These are phyloP conservation scores for Umbelopsis ramanniana DNA, from an alignment of 192 early-diverging fungal species.

Conservation along the genomic window DNA sequence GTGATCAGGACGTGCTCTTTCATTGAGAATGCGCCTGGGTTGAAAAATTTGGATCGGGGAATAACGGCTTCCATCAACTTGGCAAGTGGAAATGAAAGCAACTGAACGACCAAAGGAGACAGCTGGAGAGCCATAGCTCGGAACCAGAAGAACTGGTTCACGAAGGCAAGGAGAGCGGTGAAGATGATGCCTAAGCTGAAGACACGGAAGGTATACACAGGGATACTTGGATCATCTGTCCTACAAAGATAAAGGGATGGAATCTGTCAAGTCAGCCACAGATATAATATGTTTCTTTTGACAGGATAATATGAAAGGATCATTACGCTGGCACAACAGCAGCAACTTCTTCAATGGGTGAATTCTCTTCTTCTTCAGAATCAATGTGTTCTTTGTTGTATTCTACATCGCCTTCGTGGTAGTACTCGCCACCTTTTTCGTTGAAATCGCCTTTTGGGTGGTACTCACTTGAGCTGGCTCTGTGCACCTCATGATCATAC, in stretches of 20 bases:
- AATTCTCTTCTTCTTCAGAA: slow-evolving; percentile 41
- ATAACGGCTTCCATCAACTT: slow-evolving; percentile 46
- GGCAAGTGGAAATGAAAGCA: slow-evolving; percentile 57
- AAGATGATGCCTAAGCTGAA: slow-evolving; percentile 50
- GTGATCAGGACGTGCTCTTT: slow-evolving; percentile 72
- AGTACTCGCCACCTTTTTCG: slow-evolving; percentile 32
- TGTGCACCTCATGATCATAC: background rate
- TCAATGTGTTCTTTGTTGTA: slow-evolving; percentile 31
- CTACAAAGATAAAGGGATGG: slow-evolving; percentile 23
- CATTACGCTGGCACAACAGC: slow-evolving; percentile 48
- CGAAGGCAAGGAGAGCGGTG: slow-evolving; percentile 44
- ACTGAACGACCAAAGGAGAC: slow-evolving; percentile 49
- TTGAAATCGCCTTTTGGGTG: background rate
- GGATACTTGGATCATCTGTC: slow-evolving; percentile 53
- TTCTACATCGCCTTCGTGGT: slow-evolving; percentile 31
- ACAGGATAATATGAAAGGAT: background rate
- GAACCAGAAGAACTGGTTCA: slow-evolving; percentile 55
- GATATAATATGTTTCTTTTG: no score
- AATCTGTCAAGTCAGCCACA: background rate
- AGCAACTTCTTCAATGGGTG: slow-evolving; percentile 53
- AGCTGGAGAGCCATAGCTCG: slow-evolving; percentile 48
- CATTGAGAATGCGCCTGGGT: slow-evolving; percentile 67
- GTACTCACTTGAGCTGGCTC: background rate
- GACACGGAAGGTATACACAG: slow-evolving; percentile 58
- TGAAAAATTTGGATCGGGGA: slow-evolving; percentile 49